Percentiles rank a stretch among this genome's conserved stretches.
Evolutionary conservation across 108 stramenopile species (phyloP).

Genomic region (Fistulifera pelliculosa): DNA sequence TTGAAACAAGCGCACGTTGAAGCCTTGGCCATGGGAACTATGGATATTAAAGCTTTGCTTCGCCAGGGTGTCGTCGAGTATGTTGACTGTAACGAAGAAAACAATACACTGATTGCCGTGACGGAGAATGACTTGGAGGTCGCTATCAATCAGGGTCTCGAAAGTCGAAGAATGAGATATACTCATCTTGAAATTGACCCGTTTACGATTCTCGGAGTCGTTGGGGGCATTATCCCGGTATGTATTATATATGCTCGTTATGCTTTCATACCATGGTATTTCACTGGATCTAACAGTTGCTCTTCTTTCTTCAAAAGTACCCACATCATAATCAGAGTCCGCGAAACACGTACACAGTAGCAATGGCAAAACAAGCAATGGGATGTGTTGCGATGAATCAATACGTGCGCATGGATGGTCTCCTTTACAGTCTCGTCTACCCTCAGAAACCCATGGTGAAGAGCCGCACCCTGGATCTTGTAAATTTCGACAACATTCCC

Average conservation of each 20-base stretch:
- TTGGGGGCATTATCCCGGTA: constrained; percentile 92
- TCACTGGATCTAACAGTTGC: not conserved
- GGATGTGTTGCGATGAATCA: constrained; percentile 94
- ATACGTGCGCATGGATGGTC: constrained; percentile 94
- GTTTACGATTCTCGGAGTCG: constrained; percentile 94
- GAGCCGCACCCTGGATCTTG: constrained; percentile 89
- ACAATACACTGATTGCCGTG: constrained; percentile 94
- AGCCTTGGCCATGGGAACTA: constrained; percentile 64
- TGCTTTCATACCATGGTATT: not conserved
- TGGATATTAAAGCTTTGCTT: constrained; percentile 69
- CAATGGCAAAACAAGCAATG: constrained; percentile 99
- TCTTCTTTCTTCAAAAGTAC: constrained; percentile 31
- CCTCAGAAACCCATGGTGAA: constrained; percentile 98
- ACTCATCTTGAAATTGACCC: constrained; percentile 99
- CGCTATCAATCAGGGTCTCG: constrained; percentile 39
- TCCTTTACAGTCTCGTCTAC: constrained; percentile 94
- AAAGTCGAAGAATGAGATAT: constrained; percentile 60
- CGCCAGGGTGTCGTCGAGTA: constrained; percentile 95
- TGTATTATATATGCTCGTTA: constrained; percentile 1
- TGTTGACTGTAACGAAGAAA: constrained; percentile 98
- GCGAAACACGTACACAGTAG: constrained; percentile 90
- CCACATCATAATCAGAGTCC: constrained; percentile 99
- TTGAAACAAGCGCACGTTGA: constrained; percentile 82
- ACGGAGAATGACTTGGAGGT: constrained; percentile 80
- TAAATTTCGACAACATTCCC: constrained; percentile 95